Conservation (phyloP, 2,329 filamentous ascomycete genomes). For the Aspergillus ochraceoroseus region DNA sequence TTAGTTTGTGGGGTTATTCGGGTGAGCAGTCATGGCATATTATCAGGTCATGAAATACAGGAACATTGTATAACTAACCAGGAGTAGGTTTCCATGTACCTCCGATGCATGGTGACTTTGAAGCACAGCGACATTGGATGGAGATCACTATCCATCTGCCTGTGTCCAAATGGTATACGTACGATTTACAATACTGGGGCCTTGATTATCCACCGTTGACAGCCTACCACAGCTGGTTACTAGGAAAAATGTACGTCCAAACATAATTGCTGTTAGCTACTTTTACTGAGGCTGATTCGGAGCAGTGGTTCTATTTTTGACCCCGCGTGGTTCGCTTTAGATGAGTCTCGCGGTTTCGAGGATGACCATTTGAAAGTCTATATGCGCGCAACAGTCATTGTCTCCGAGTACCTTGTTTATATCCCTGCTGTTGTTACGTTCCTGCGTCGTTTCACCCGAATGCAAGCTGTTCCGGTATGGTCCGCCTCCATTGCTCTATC, state of each 20-base stretch:
- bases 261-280: slow-evolving; percentile 8
- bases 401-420: slow-evolving; percentile 87
- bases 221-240: slow-evolving; percentile 95
- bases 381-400: slow-evolving; percentile 87
- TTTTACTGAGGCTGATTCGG: slow-evolving; percentile 16
- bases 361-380: slow-evolving; percentile 80
- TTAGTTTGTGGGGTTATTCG: slow-evolving; percentile 91
- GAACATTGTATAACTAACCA: slow-evolving; percentile 7
- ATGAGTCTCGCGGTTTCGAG: slow-evolving; percentile 74
- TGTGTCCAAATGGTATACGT: slow-evolving; percentile 94
- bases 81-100: slow-evolving; percentile 66
- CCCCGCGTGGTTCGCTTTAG: slow-evolving; percentile 80
- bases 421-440: slow-evolving; percentile 82
- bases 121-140: slow-evolving; percentile 99
- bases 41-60: not conserved
- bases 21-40: slow-evolving; percentile 50
- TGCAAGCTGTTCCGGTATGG: slow-evolving; percentile 74
- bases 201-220: slow-evolving; percentile 96
- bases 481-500: slow-evolving; percentile 78
- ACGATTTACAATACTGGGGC: slow-evolving; percentile 96
- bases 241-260: slow-evolving; percentile 67
- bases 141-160: slow-evolving; percentile 87
- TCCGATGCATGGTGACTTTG: slow-evolving; percentile 94
- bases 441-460: slow-evolving; percentile 70
- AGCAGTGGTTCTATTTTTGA: slow-evolving; percentile 67